Base-by-base conservation (phyloP, 257 asterid genomes). In the Coffea canephora region DNA sequence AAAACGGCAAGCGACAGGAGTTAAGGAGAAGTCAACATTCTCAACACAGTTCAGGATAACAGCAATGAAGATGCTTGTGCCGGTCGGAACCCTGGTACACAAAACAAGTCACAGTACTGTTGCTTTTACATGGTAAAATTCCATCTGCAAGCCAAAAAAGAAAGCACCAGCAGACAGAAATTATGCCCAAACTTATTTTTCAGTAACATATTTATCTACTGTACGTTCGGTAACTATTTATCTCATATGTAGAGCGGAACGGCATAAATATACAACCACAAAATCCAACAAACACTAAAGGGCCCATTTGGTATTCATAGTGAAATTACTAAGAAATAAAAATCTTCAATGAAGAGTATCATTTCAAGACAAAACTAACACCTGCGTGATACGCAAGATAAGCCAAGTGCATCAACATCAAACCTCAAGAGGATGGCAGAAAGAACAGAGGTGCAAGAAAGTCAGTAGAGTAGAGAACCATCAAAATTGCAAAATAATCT, bases 141-240 rank as follows among this genome's bases (percentile, higher is more conserved):
- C 81, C 59, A 81, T 71, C 84, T 81, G 84, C 81, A 81, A 50
- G 43, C 34, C 34, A n/a, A 52, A 54, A 78, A 76, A 52, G 18
- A 25, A 57, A 46, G 74, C 19, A 36, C 14, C 10, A 65, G 45
- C n/a, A 70, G 48, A 46, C 25, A 52, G 41, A 49, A 7, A 54
- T 59, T 41, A 48, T 39, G 23, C 54, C 54, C 48, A 16, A 75
- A 67, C 16, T 25, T 10, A 43, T 43, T 80, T 41, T 15, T 74
- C n/a, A 16, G 57, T 1, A 52, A 49, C 2, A 21, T 72, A 31
- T 8, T 27, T 12, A 8, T 57, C 27, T 18, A 39, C 8, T 2
- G 23, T 19, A 21, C 6, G 67, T 39, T 23, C 45, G 12, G 52
- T n/a, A 27, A 25, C 62, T 14, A 34, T 16, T 49, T 52, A 73